These are phyloP conservation scores for Euphorbia lathyris DNA, from an alignment of 345 rosid species.

Conservation along the genomic window DNA sequence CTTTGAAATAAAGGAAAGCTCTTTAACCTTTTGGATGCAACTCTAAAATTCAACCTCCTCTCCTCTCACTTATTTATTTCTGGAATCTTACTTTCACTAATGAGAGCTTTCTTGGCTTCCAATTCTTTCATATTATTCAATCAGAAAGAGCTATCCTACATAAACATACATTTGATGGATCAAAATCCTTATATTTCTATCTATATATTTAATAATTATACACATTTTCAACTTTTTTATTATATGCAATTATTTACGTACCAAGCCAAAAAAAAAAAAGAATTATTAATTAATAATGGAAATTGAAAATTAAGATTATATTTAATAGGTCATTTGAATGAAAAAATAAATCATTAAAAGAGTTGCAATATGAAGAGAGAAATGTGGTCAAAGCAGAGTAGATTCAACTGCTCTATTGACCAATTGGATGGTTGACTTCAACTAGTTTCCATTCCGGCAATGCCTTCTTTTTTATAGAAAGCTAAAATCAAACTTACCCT, in stretches of 20 bases:
- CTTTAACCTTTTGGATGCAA: neutral
- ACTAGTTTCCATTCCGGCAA: too few relatives aligned
- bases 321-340: too few relatives aligned
- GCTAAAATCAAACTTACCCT: too few relatives aligned
- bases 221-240: too few relatives aligned
- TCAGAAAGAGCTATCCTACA: neutral
- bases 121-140: neutral
- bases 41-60: neutral
- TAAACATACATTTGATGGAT: too few relatives aligned
- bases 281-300: too few relatives aligned
- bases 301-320: too few relatives aligned
- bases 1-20: neutral
- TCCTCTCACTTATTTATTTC: neutral
- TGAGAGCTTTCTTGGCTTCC: neutral
- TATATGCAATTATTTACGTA: too few relatives aligned
- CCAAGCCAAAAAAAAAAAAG: too few relatives aligned
- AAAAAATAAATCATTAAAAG: neutral
- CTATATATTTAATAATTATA: neutral
- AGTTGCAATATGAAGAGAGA: constrained; percentile 17
- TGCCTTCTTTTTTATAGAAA: too few relatives aligned
- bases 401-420: constrained; percentile 39
- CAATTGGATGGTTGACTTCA: constrained; percentile 8
- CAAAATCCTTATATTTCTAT: neutral
- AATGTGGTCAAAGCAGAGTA: neutral
- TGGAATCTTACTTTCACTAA: neutral